Evolutionary conservation across 2,329 filamentous ascomycete species (phyloP).

Genomic region (Aspergillus sp.): DNA sequence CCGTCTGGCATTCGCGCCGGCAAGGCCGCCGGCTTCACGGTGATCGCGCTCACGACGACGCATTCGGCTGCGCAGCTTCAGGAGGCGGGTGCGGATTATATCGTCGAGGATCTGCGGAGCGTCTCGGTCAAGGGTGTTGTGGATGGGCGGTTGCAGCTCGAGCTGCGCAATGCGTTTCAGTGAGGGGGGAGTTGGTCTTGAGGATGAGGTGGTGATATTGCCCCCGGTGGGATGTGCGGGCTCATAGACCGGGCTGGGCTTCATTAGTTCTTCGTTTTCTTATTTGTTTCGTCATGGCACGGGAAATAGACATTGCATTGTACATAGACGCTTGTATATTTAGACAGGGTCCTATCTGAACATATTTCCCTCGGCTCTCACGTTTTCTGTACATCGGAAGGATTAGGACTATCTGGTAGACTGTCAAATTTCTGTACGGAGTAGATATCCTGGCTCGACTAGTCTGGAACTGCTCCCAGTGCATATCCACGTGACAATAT

Average conservation of each 20-base stretch:
- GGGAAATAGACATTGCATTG: not conserved
- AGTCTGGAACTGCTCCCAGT: too few species aligned
- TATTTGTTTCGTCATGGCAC: not conserved
- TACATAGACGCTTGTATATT: constrained; percentile 6
- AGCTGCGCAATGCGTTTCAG: constrained; percentile 61
- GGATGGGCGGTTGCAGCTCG: constrained; percentile 62
- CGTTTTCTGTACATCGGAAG: too few species aligned
- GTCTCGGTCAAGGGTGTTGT: constrained; percentile 61
- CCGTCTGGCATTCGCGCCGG: constrained; percentile 81
- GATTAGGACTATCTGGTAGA: too few species aligned
- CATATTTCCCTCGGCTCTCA: not conserved
- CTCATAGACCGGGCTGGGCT: not conserved
- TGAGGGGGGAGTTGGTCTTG: constrained; percentile 15
- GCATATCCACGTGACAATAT: too few species aligned
- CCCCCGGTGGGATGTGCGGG: not conserved
- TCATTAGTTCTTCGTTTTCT: not conserved
- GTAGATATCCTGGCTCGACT: too few species aligned
- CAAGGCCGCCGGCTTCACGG: constrained; percentile 81
- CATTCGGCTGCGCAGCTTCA: constrained; percentile 71
- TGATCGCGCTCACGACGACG: constrained; percentile 81
- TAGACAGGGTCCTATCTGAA: not conserved
- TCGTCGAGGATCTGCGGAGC: constrained; percentile 75
- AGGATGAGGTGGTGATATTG: not conserved
- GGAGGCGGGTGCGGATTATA: constrained; percentile 80
- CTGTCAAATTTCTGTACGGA: too few species aligned